Percentiles rank a stretch among this genome's conserved stretches.
Evolutionary conservation across 2,329 filamentous ascomycete genomes (phyloP).

Genomic region (Fusarium sp.): DNA sequence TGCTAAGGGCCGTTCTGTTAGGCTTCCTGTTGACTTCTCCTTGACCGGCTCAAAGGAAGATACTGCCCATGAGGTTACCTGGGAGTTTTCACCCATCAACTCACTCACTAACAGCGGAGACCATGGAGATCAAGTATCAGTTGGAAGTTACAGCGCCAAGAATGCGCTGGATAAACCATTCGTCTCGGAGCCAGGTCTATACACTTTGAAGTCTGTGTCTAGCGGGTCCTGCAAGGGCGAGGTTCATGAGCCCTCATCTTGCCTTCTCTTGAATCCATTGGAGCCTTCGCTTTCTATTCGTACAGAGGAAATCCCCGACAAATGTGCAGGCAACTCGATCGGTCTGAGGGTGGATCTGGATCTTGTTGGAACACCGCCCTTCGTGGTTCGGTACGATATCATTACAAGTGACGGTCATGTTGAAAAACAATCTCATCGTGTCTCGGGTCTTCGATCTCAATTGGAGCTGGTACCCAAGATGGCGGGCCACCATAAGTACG

Average conservation of each 20-base stretch:
- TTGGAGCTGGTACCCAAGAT: constrained; percentile 83
- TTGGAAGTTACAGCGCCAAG: constrained; percentile 70
- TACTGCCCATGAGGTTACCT: constrained; percentile 77
- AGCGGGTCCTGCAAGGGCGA: constrained; percentile 88
- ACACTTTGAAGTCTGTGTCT: constrained; percentile 82
- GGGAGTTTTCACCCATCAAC: constrained; percentile 82
- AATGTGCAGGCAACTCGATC: constrained; percentile 93
- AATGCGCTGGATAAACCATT: constrained; percentile 70
- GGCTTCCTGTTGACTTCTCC: constrained; percentile 77
- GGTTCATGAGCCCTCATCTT: constrained; percentile 93
- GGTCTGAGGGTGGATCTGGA: constrained; percentile 90
- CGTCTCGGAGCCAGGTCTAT: constrained; percentile 84
- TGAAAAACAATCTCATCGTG: constrained; percentile 63
- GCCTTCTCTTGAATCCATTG: constrained; percentile 88
- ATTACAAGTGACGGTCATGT: constrained; percentile 67
- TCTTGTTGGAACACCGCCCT: constrained; percentile 91
- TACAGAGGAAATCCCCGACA: constrained; percentile 87
- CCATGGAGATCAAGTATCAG: constrained; percentile 68
- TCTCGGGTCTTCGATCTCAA: constrained; percentile 82
- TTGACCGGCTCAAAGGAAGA: constrained; percentile 69
- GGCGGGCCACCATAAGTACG: constrained; percentile 88
- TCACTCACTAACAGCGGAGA: constrained; percentile 76
- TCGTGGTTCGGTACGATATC: constrained; percentile 82
- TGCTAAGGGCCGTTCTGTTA: constrained; percentile 75
- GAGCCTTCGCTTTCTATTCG: constrained; percentile 81